Evolutionary conservation across 352 stramenopile genomes (phyloP), one percentile per base, ranked within the genome.

Genomic region (Phytophthora colocasiae): DNA sequence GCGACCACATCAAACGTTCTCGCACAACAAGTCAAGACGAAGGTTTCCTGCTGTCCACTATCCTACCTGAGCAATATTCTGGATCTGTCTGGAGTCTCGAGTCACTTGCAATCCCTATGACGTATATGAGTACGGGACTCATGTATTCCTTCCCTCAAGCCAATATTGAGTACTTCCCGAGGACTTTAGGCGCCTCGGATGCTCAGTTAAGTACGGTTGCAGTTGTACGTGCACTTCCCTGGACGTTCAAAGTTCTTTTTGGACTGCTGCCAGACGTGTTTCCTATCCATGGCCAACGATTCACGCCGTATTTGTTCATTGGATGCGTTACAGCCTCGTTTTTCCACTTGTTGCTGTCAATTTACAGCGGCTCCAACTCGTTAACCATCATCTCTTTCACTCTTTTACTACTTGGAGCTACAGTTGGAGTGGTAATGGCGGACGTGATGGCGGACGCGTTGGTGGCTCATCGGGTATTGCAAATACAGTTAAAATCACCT

Each of bases 381-480:
- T 71, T 92, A 38, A 75, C 76, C 0, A 73, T 93, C 31, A 69
- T 83, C 15, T 75, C 78, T 1, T 95, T 95, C 69, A 83, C 85
- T 29, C 60, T 91, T 46, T 73, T 93, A 40, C 73, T 94, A 29
- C 71, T 91, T 12, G 83, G 83, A 38, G 70, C 83, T 10, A 93
- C 90, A 64, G 62, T 91, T 22, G 87, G 85, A 9, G 85, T 91
- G 24, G 86, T 93, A 19, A 90, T 95, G 77, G 80, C 83, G 6
- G 87, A 95, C 65, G 87, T 95, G 49, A 95, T 95, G 85, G 79
- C 78, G 43, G 87, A 95, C 58, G 85, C 78, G 31, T 66, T 93
- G 11, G 81, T 95, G 14, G 80, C 81, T 2, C 81, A 81, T 52
- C 81, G 81, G 4, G 85, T 92, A 29, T 70, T 93, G 39, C 50